phyloP scores from a whole-genome alignment of 805 yeast genomes.

The Naumovozyma dairenensis region DNA sequence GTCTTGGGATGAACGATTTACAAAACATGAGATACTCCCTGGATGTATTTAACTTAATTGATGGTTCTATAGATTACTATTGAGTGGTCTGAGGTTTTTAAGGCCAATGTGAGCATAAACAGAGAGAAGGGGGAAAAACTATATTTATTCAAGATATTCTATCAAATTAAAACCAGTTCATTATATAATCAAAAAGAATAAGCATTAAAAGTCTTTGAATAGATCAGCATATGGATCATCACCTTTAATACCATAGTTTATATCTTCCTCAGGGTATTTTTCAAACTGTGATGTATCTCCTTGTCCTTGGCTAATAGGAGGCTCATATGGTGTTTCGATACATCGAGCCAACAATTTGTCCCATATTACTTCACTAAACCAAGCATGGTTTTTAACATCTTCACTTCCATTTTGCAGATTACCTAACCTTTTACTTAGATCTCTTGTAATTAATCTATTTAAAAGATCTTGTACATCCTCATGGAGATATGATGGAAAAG shows the following conservation, averaged over 20 bases:
- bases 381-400: constrained; percentile 76
- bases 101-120: background rate
- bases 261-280: constrained; percentile 65
- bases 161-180: background rate
- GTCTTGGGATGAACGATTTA: no score
- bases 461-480: constrained; percentile 71
- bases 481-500: constrained; percentile 65
- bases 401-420: constrained; percentile 75
- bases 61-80: background rate
- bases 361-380: constrained; percentile 93
- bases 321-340: constrained; percentile 92
- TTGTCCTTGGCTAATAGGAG: constrained; percentile 81
- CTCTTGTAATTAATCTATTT: constrained; percentile 63
- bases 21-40: no score
- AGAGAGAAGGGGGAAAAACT: no score
- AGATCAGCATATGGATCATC: constrained; percentile 52
- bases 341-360: constrained; percentile 73
- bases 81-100: background rate
- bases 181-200: background rate
- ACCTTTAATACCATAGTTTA: constrained; percentile 59
- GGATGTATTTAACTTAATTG: background rate
- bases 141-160: background rate
- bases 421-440: constrained; percentile 74
- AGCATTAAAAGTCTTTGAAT: constrained; percentile 42
- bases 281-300: constrained; percentile 82